Conservation (phyloP, 805 yeast genomes). For the Ogataea haglerorum region DNA sequence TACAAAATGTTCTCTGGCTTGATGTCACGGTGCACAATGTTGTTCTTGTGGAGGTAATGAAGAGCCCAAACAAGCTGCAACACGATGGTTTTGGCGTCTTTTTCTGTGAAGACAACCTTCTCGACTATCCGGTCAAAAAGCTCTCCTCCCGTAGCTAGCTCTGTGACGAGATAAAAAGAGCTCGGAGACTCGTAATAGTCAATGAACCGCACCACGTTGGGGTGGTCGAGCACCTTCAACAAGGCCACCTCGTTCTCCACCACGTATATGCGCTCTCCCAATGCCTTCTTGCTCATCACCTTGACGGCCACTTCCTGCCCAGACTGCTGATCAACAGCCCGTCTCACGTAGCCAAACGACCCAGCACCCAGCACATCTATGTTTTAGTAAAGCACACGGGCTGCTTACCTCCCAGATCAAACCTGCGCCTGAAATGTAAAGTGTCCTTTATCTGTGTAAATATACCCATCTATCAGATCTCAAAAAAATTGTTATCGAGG, state of each 20-base stretch:
- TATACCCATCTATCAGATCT: slow-evolving; percentile 7
- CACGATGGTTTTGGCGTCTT: slow-evolving; percentile 71
- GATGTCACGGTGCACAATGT: slow-evolving; percentile 73
- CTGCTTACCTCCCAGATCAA: slow-evolving; percentile 53
- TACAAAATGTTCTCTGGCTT: slow-evolving; percentile 76
- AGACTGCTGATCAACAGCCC: slow-evolving; percentile 46
- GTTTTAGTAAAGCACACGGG: not conserved
- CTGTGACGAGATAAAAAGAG: slow-evolving; percentile 84
- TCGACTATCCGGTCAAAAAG: slow-evolving; percentile 78
- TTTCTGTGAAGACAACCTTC: slow-evolving; percentile 76
- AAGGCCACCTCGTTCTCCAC: slow-evolving; percentile 73
- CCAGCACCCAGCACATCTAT: slow-evolving; percentile 80
- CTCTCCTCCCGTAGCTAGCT: slow-evolving; percentile 91
- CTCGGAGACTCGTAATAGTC: slow-evolving; percentile 89
- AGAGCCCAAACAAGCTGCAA: slow-evolving; percentile 70
- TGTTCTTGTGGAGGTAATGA: slow-evolving; percentile 61
- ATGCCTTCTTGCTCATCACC: slow-evolving; percentile 73
- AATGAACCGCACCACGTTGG: slow-evolving; percentile 74
- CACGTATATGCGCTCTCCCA: slow-evolving; percentile 60
- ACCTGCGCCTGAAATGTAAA: slow-evolving; percentile 44
- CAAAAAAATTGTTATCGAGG: not conserved
- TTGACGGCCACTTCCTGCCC: slow-evolving; percentile 78
- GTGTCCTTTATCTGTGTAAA: slow-evolving; percentile 6
- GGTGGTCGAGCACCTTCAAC: slow-evolving; percentile 62
- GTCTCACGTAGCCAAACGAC: slow-evolving; percentile 81